phyloP scores from a whole-genome alignment of 2,329 filamentous ascomycete species.

The Colletotrichum zoysiae region DNA sequence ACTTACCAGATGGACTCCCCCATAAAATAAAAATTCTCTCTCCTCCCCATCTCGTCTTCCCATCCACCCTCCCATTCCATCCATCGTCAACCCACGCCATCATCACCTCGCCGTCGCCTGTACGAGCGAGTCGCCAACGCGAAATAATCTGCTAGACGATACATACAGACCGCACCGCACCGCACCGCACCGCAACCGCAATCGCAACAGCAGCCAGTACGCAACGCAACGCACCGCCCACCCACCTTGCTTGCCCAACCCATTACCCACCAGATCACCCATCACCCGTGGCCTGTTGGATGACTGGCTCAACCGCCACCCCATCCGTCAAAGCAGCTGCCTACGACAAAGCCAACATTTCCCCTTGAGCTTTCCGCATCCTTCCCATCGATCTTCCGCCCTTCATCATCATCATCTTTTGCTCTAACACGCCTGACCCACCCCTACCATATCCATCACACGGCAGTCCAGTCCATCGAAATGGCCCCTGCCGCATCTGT shows the following conservation, averaged over 20 bases:
- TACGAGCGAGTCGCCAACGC: conserved; percentile 39
- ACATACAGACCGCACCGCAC: conserved; percentile 18
- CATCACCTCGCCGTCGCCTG: conserved; percentile 39
- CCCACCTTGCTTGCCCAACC: conserved; percentile 33
- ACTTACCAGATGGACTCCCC: conserved; percentile 52
- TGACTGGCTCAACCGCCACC: conserved; percentile 42
- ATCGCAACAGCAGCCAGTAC: not conserved
- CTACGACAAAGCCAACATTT: conserved; percentile 38
- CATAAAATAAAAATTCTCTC: conserved; percentile 49
- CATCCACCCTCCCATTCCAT: conserved; percentile 42
- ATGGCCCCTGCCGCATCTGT: conserved; percentile 40
- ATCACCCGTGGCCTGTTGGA: conserved; percentile 33
- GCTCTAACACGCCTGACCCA: conserved; percentile 11
- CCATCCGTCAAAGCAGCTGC: conserved; percentile 38
- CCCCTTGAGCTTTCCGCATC: conserved; percentile 23
- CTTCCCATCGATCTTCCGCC: conserved; percentile 21
- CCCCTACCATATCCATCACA: conserved; percentile 4
- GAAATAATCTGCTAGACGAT: conserved; percentile 38
- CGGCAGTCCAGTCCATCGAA: conserved; percentile 26
- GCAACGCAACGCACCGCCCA: conserved; percentile 22
- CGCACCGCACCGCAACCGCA: conserved; percentile 10
- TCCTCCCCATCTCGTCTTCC: conserved; percentile 41
- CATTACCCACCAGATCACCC: conserved; percentile 32
- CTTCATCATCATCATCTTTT: conserved; percentile 13
- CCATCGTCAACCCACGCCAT: conserved; percentile 39